A percentile compares a stretch with the other conserved stretches of the same genome.
These are phyloP conservation scores for Noccaea bulbosa DNA, from an alignment of 345 rosid genomes.

Conservation along the genomic window DNA sequence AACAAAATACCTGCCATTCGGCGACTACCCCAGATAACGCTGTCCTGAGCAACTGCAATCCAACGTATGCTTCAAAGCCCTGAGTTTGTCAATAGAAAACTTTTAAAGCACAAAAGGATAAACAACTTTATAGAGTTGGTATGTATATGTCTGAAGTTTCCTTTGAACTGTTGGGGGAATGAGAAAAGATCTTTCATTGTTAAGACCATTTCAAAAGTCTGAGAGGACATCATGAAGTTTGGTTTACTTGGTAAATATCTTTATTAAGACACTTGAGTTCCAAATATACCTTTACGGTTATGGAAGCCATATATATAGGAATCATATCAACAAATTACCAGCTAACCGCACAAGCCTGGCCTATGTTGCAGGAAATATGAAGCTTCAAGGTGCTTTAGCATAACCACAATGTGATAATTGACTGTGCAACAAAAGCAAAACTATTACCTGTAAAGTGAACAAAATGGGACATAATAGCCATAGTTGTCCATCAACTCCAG, in stretches of 20 bases:
- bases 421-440: conserved; percentile 8
- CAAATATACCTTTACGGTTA: conserved; percentile 3
- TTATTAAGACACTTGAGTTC: neutral
- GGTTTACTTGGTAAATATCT: conserved; percentile 1
- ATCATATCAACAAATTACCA: conserved; percentile 14
- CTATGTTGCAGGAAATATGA: conserved; percentile 2
- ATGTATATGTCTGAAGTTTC: neutral
- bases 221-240: conserved; percentile 1
- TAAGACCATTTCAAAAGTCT: conserved; percentile 27
- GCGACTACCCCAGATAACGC: conserved; percentile 75
- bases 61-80: conserved; percentile 98
- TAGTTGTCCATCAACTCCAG: conserved; percentile 95
- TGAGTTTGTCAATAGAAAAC: conserved; percentile 28
- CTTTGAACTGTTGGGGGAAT: neutral
- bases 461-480: conserved; percentile 92
- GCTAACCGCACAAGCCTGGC: conserved; percentile 8
- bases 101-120: neutral
- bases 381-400: neutral
- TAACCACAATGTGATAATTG: neutral
- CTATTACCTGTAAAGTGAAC: conserved; percentile 83
- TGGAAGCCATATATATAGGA: conserved; percentile 1
- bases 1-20: conserved; percentile 84
- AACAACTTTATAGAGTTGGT: neutral
- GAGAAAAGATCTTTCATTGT: conserved; percentile 3
- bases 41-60: conserved; percentile 79